Evolutionary conservation across 169 alveolate species (phyloP).

Genomic region (Babesia ovis): DNA sequence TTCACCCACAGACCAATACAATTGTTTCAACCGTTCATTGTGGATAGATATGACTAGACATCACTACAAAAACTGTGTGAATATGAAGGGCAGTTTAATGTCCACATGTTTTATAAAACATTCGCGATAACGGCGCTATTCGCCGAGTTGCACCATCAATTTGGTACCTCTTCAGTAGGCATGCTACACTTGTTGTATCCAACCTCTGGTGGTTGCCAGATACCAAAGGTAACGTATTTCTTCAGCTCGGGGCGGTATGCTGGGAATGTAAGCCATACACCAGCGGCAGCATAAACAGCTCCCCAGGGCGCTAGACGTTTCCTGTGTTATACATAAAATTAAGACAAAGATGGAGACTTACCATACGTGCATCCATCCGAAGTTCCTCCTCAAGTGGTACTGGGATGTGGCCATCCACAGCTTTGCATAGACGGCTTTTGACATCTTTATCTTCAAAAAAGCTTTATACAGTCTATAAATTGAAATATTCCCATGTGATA

Average conservation of each 20-base stretch:
- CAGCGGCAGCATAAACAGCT: conserved; percentile 61
- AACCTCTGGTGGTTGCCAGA: conserved; percentile 76
- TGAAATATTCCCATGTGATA: too few relatives aligned
- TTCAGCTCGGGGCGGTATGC: conserved; percentile 60
- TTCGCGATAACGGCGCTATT: conserved; percentile 1
- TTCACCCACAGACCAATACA: too few relatives aligned
- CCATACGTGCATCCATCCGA: conserved; percentile 79
- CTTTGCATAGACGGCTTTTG: conserved; percentile 77
- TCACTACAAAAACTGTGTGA: not conserved
- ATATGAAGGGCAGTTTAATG: too few relatives aligned
- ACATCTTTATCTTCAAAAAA: too few relatives aligned
- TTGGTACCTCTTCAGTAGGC: not conserved
- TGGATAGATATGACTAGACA: too few relatives aligned
- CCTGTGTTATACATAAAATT: conserved; percentile 28
- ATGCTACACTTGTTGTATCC: conserved; percentile 69
- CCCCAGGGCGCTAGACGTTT: conserved; percentile 73
- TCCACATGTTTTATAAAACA: too few relatives aligned
- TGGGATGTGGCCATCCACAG: conserved; percentile 80
- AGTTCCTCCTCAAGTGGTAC: conserved; percentile 72
- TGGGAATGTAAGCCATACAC: conserved; percentile 72
- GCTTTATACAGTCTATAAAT: too few relatives aligned
- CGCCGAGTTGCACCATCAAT: not conserved
- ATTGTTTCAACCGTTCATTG: too few relatives aligned
- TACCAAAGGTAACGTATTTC: conserved; percentile 68
- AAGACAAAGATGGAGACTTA: conserved; percentile 12